A percentile compares a stretch with the other conserved stretches of the same genome.
Evolutionary conservation across 257 asterid species (phyloP).

Genomic region (Solanum chilense): DNA sequence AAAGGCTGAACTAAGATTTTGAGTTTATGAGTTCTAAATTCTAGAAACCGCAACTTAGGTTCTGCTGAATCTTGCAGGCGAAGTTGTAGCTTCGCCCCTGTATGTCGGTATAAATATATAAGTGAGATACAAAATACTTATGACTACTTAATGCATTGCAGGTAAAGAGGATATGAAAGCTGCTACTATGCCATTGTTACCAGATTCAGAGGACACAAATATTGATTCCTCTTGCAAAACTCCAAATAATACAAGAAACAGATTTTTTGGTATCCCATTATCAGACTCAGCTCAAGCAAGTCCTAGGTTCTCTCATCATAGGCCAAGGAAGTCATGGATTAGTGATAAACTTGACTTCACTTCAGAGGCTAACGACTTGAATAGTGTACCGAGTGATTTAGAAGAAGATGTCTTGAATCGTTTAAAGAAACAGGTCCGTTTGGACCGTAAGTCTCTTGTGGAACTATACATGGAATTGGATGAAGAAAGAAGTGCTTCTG

Average conservation of each 20-base stretch:
- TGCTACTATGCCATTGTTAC: slow-evolving; percentile 21
- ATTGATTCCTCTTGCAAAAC: slow-evolving; percentile 37
- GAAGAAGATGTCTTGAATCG: slow-evolving; percentile 24
- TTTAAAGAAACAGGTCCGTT: slow-evolving; percentile 42
- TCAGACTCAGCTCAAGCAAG: slow-evolving; percentile 74
- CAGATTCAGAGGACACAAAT: slow-evolving; percentile 28
- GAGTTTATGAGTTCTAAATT: neutral
- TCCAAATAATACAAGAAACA: slow-evolving; percentile 34
- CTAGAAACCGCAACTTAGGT: neutral
- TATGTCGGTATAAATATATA: neutral
- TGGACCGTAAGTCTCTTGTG: slow-evolving; percentile 61
- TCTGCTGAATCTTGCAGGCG: neutral
- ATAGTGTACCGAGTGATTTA: slow-evolving; percentile 12
- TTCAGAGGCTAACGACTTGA: slow-evolving; percentile 27
- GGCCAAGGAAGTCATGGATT: slow-evolving; percentile 5
- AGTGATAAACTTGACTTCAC: slow-evolving; percentile 5
- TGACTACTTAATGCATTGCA: neutral
- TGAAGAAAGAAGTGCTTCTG: slow-evolving; percentile 88
- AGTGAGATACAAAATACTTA: neutral
- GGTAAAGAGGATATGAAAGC: slow-evolving; percentile 43
- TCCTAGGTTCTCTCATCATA: slow-evolving; percentile 45
- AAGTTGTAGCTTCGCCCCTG: neutral
- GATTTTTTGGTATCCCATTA: slow-evolving; percentile 45
- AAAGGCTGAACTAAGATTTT: neutral
- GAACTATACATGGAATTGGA: slow-evolving; percentile 80